Evolutionary conservation across 108 stramenopile species (phyloP).

Genomic region (Mediolabrus comicus): DNA sequence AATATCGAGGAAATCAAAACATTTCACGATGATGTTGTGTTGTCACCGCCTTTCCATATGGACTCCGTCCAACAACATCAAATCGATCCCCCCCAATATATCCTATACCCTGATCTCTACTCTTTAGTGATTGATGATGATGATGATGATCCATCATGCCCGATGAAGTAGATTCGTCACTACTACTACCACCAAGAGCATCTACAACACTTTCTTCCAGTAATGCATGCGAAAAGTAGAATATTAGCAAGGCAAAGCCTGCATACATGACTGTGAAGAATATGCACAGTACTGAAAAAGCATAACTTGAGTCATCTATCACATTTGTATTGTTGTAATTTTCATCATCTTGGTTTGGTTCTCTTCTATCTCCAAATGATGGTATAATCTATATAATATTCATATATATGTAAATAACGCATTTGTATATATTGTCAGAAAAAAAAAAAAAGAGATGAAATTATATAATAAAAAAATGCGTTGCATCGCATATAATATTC

Average conservation of each 20-base stretch:
- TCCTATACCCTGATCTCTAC: slow-evolving; percentile 21
- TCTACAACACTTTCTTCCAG: slow-evolving; percentile 75
- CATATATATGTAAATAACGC: slow-evolving; percentile 49
- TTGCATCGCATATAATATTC: background rate
- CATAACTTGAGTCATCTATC: slow-evolving; percentile 61
- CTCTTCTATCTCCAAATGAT: slow-evolving; percentile 31
- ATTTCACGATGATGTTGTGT: background rate
- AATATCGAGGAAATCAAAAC: too few relatives aligned
- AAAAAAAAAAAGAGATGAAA: background rate
- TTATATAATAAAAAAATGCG: background rate
- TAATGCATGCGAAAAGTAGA: slow-evolving; percentile 47
- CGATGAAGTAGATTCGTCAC: slow-evolving; percentile 39
- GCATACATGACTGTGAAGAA: slow-evolving; percentile 82
- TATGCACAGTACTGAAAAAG: slow-evolving; percentile 79
- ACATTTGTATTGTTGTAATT: slow-evolving; percentile 30
- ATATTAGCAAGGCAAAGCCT: slow-evolving; percentile 68
- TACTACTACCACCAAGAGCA: slow-evolving; percentile 22
- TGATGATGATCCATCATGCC: too few relatives aligned
- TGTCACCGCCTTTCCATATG: background rate
- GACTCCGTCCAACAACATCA: slow-evolving; percentile 19
- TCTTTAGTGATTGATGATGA: too few relatives aligned
- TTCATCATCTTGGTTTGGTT: slow-evolving; percentile 41
- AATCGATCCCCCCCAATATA: slow-evolving; percentile 40
- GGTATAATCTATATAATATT: slow-evolving; percentile 24
- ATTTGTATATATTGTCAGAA: slow-evolving; percentile 25